Percentiles rank a stretch among this genome's conserved stretches.
These are phyloP conservation scores for Stephanodiscus triporus DNA, from an alignment of 108 stramenopile genomes.

Conservation along the genomic window DNA sequence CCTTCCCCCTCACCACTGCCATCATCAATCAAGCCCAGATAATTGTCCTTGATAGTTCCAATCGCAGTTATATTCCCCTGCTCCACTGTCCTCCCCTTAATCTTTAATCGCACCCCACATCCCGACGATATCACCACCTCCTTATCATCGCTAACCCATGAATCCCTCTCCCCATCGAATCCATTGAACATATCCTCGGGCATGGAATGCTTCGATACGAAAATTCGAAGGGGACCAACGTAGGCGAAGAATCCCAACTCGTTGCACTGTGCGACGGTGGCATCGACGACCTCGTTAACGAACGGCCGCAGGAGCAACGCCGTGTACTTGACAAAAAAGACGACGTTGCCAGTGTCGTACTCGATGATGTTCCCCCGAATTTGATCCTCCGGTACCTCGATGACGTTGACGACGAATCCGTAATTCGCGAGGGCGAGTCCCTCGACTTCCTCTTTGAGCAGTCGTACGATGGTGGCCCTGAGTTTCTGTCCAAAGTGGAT, in stretches of 20 bases:
- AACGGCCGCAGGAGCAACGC: slow-evolving; percentile 90
- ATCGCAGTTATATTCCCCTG: slow-evolving; percentile 92
- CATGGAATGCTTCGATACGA: slow-evolving; percentile 94
- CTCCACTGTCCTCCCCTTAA: slow-evolving; percentile 92
- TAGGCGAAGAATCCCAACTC: slow-evolving; percentile 92
- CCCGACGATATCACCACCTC: slow-evolving; percentile 90
- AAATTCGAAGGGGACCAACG: slow-evolving; percentile 90
- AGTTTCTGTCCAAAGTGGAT: slow-evolving; percentile 89
- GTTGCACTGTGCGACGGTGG: slow-evolving; percentile 88
- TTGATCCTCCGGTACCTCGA: slow-evolving; percentile 91
- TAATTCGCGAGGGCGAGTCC: slow-evolving; percentile 91
- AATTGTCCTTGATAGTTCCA: slow-evolving; percentile 95
- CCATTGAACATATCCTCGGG: slow-evolving; percentile 94
- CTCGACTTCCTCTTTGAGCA: slow-evolving; percentile 90
- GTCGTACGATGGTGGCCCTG: slow-evolving; percentile 78
- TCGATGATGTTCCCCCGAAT: slow-evolving; percentile 93
- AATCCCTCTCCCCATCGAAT: slow-evolving; percentile 88
- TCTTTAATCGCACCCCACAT: slow-evolving; percentile 89
- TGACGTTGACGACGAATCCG: slow-evolving; percentile 93
- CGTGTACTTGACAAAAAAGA: slow-evolving; percentile 89
- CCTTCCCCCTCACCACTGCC: slow-evolving; percentile 58
- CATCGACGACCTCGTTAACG: slow-evolving; percentile 93
- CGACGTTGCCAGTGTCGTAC: slow-evolving; percentile 90
- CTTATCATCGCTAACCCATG: slow-evolving; percentile 95
- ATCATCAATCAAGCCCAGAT: slow-evolving; percentile 91